Evolutionary conservation across 495 filamentous ascomycete genomes (phyloP), one percentile per base, ranked within the genome.

Genomic region (Apiosordaria backusii): DNA sequence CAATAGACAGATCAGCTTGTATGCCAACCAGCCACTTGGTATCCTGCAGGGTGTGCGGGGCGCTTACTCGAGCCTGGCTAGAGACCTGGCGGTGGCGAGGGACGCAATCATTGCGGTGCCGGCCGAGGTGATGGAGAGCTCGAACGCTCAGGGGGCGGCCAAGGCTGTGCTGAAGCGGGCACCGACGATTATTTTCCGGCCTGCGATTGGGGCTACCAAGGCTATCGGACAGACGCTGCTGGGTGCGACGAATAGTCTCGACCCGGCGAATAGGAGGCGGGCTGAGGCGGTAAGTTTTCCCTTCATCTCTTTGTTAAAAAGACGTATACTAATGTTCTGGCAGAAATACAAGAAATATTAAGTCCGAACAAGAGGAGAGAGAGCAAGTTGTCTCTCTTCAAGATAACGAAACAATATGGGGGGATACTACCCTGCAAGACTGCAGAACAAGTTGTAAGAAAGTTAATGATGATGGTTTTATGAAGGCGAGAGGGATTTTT

Each of bases 31-130:
- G 71, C 96, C 96, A 0, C 81, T 95, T 50, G 91, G 90, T 1
- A 88, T 99, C 6, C 80, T 92, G 1, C 91, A 96, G 71, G 95
- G 93, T 40, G 81, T 99, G 10, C 84, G 90, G 3, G 90, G 90
- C 15, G 96, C 91, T 3, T 92, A 92, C 65, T 78, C 85, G 29
- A 89, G 91, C 66, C 84, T 99, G 35, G 89, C 94, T 69, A 87
- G 92, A 16, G 96, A 99, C 76, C 81, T 99, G 61, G 81, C 93
- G 24, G 79, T 91, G 24, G 89, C 95, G 15, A 84, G 88, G 64
- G 92, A 98, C 78, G 96, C 94, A 1, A 92, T 98, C 66, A 90
- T 97, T 71, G 94, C 92, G n/a, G 91, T 98, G 45, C 93, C 94
- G 1, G 90, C 88, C 1, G 96, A 98, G 77, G 85, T 96, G 0